These are phyloP conservation scores for Aspergillus saccharolyticus DNA, from an alignment of 495 filamentous ascomycete genomes.

Conservation along the genomic window DNA sequence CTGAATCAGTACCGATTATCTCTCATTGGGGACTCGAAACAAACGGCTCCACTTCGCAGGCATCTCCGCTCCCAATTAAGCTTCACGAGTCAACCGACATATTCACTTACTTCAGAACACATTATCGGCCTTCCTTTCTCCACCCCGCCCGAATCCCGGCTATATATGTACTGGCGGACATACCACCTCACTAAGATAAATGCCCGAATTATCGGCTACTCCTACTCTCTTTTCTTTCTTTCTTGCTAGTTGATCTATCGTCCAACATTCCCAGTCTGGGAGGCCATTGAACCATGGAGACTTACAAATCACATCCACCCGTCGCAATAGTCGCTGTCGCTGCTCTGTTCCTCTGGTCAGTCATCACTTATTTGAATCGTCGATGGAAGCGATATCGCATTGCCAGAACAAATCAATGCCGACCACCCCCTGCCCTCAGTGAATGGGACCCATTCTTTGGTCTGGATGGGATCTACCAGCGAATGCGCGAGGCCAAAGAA, in stretches of 20 bases:
- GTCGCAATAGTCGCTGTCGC: conserved; percentile 7
- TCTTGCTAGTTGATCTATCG: neutral
- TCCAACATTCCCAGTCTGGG: neutral
- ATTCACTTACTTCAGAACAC: neutral
- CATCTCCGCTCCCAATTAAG: neutral
- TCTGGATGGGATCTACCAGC: conserved; percentile 13
- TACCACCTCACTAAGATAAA: neutral
- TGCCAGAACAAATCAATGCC: conserved; percentile 15
- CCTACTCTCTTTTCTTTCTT: neutral
- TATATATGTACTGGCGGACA: neutral
- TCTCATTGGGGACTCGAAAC: too few relatives aligned
- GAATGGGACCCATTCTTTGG: conserved; percentile 10
- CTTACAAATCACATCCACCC: conserved; percentile 4
- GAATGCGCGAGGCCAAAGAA: conserved; percentile 6
- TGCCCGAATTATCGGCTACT: neutral
- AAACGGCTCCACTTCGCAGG: neutral
- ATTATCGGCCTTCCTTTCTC: neutral
- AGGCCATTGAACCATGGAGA: conserved; percentile 2
- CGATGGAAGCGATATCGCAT: conserved; percentile 15
- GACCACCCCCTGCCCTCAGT: conserved; percentile 4
- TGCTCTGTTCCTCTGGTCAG: conserved; percentile 11
- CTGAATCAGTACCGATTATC: too few relatives aligned
- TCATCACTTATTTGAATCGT: conserved; percentile 10
- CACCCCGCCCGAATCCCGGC: neutral
- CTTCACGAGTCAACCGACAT: neutral